A percentile compares a stretch with the other conserved stretches of the same genome.
phyloP scores from a whole-genome alignment of 352 stramenopile species.

The Globisporangium parvum region DNA sequence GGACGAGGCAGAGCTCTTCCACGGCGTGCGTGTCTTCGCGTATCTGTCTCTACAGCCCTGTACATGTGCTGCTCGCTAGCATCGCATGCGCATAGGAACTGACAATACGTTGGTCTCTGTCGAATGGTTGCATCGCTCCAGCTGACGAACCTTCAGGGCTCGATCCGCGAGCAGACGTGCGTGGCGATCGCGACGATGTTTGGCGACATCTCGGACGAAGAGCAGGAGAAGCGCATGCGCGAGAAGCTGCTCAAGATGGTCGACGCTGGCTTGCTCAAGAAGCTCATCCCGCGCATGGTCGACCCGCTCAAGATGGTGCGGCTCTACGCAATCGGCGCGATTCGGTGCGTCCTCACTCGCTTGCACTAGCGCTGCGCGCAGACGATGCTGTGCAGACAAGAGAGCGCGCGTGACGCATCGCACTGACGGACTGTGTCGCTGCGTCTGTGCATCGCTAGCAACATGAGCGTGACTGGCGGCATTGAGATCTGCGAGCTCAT shows the following conservation, averaged over 20 bases:
- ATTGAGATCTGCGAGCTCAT: constrained; percentile 80
- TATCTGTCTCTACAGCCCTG: too few relatives aligned
- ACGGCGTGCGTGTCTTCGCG: constrained; percentile 42
- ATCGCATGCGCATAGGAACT: background rate
- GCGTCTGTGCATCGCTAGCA: constrained; percentile 21
- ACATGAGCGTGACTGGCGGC: constrained; percentile 84
- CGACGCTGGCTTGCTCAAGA: constrained; percentile 64
- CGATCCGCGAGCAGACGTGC: constrained; percentile 81
- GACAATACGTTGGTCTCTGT: background rate
- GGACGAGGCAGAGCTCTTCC: constrained; percentile 66
- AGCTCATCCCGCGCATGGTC: constrained; percentile 80
- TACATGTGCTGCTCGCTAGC: background rate
- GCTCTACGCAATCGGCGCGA: constrained; percentile 69
- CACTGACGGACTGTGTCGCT: too few relatives aligned
- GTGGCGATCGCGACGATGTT: constrained; percentile 83
- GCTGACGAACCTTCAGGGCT: constrained; percentile 69
- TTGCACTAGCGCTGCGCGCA: background rate
- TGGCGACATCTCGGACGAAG: constrained; percentile 52
- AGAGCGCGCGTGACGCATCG: constrained; percentile 39
- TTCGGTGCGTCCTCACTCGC: constrained; percentile 25
- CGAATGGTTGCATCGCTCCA: constrained; percentile 6
- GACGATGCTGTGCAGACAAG: constrained; percentile 45
- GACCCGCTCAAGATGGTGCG: constrained; percentile 83
- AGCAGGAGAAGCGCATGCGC: constrained; percentile 45
- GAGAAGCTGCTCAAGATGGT: constrained; percentile 77